Percentiles rank a stretch among this genome's conserved stretches.
Conservation (phyloP, 306 rosid species). For the Quercus rubra region DNA sequence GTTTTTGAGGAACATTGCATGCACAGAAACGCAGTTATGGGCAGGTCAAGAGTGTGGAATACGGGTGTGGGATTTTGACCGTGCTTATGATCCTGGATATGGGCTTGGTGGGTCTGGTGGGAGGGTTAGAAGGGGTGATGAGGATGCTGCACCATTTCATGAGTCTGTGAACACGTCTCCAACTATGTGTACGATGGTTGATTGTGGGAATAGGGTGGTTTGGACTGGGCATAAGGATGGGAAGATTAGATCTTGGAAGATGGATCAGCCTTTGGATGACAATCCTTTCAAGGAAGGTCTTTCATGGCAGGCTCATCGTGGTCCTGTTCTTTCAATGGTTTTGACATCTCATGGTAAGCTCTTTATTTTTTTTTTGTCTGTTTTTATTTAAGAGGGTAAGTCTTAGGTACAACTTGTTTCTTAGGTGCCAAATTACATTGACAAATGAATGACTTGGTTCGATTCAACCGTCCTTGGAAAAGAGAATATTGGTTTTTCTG, state of each 20-base stretch:
- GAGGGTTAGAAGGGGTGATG: slow-evolving; percentile 83
- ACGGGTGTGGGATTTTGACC: slow-evolving; percentile 67
- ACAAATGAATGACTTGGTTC: no score
- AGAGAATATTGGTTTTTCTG: no score
- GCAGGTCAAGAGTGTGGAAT: slow-evolving; percentile 93
- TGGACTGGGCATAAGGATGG: slow-evolving; percentile 99
- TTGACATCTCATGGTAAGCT: slow-evolving; percentile 56
- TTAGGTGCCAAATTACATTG: no score
- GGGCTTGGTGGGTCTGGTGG: slow-evolving; percentile 78
- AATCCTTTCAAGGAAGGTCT: slow-evolving; percentile 94
- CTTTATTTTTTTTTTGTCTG: neutral
- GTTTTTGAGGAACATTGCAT: slow-evolving; percentile 80
- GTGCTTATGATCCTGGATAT: slow-evolving; percentile 56
- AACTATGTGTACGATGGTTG: slow-evolving; percentile 61
- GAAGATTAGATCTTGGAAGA: slow-evolving; percentile 87
- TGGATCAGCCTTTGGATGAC: slow-evolving; percentile 59
- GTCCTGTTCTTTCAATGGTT: slow-evolving; percentile 76
- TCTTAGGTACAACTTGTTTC: no score
- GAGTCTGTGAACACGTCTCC: slow-evolving; percentile 82
- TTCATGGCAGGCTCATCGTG: slow-evolving; percentile 96
- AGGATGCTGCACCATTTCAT: slow-evolving; percentile 82
- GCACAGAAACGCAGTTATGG: slow-evolving; percentile 86
- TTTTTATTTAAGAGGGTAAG: neutral
- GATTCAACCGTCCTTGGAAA: no score
- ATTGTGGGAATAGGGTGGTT: slow-evolving; percentile 54